These are phyloP conservation scores for Penicillium palitans DNA, from an alignment of 2,329 filamentous ascomycete species.

Conservation along the genomic window DNA sequence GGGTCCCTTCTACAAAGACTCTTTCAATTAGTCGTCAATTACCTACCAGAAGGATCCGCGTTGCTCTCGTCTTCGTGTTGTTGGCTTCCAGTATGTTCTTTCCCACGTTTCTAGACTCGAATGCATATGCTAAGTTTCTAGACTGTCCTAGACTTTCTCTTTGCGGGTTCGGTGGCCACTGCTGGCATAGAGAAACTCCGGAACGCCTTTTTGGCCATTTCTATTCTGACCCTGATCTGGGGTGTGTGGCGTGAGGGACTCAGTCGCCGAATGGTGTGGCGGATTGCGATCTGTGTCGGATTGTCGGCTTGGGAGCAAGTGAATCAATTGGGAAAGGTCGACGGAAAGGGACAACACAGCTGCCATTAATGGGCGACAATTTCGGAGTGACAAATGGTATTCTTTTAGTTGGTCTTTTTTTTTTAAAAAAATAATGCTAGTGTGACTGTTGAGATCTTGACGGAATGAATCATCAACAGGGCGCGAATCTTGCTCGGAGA, in stretches of 20 bases:
- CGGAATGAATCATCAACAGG: not conserved
- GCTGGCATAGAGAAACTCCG: slow-evolving; percentile 16
- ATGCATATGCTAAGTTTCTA: slow-evolving; percentile 2
- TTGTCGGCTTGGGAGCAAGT: slow-evolving; percentile 17
- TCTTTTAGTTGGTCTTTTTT: not conserved
- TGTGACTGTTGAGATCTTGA: not conserved
- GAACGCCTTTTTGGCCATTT: slow-evolving; percentile 15
- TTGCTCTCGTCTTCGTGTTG: slow-evolving; percentile 17
- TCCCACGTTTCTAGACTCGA: not conserved
- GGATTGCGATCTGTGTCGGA: slow-evolving; percentile 16
- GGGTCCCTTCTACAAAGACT: not conserved
- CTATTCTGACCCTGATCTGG: slow-evolving; percentile 14
- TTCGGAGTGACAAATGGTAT: not conserved
- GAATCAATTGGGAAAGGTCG: slow-evolving; percentile 3
- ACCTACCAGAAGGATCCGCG: slow-evolving; percentile 20
- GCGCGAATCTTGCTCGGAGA: not conserved
- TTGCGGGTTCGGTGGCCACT: slow-evolving; percentile 20
- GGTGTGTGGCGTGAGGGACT: slow-evolving; percentile 16
- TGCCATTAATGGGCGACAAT: slow-evolving; percentile 12
- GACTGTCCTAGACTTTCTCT: slow-evolving; percentile 19
- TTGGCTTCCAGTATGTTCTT: slow-evolving; percentile 16
- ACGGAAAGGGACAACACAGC: slow-evolving; percentile 9
- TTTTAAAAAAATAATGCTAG: not conserved
- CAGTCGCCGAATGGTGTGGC: slow-evolving; percentile 14
- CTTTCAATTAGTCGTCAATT: not conserved